Evolutionary conservation across 805 yeast species (phyloP).

Genomic region (Ogataea nakhonphanomensis): DNA sequence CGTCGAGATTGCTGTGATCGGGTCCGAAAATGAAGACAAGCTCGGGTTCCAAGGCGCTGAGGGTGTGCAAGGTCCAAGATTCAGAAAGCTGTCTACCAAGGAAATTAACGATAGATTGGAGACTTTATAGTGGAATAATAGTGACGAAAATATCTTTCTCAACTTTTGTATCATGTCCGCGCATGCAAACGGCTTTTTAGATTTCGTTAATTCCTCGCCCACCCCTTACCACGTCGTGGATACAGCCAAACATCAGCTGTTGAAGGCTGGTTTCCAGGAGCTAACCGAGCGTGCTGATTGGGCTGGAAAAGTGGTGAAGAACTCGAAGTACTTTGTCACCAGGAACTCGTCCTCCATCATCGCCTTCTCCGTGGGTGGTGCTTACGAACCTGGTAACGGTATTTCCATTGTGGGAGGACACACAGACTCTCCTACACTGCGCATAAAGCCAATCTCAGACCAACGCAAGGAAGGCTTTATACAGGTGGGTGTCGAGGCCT

Average conservation of each 20-base stretch:
- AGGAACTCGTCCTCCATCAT: constrained; percentile 86
- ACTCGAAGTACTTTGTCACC: constrained; percentile 78
- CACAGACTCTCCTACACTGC: constrained; percentile 88
- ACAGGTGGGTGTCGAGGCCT: constrained; percentile 90
- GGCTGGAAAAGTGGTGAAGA: constrained; percentile 51
- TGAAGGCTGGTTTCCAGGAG: constrained; percentile 65
- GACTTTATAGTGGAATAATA: constrained; percentile 52
- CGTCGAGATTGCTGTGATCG: constrained; percentile 85
- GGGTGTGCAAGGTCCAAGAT: constrained; percentile 82
- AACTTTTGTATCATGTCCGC: constrained; percentile 15
- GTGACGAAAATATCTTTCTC: neutral
- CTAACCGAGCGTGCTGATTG: constrained; percentile 70
- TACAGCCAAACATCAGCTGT: constrained; percentile 52
- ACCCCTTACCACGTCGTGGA: constrained; percentile 93
- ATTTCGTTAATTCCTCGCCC: constrained; percentile 80
- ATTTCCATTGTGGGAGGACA: constrained; percentile 92
- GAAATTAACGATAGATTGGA: constrained; percentile 96
- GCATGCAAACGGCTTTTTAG: constrained; percentile 60
- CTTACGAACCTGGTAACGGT: constrained; percentile 75
- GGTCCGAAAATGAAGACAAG: constrained; percentile 74
- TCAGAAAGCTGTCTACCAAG: constrained; percentile 76
- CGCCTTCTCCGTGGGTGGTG: constrained; percentile 78
- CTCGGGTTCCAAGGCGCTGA: constrained; percentile 84
- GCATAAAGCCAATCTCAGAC: constrained; percentile 84
- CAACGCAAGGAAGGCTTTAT: constrained; percentile 67